Conservation (phyloP, 1,284 basidiomycete species). For the Irpex sp. region DNA sequence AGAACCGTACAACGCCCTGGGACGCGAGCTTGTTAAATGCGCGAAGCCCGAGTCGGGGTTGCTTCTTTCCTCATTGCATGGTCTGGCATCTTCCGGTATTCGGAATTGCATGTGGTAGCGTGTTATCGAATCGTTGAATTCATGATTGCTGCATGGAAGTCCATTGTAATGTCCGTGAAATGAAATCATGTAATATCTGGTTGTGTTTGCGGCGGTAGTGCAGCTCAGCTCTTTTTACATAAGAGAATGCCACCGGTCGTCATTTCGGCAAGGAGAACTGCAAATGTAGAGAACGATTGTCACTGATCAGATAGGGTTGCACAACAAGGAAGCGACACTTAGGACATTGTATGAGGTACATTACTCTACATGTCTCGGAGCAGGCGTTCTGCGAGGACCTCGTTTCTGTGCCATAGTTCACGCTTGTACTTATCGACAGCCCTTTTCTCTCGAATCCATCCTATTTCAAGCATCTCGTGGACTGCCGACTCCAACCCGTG, state of each 20-base stretch:
- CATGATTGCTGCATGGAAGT: not conserved
- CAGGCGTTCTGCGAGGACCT: slow-evolving; percentile 17
- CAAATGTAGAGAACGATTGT: not conserved
- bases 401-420: slow-evolving; percentile 18
- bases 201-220: not conserved
- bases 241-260: not conserved
- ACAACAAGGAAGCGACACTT: not conserved
- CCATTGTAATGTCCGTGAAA: not conserved
- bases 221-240: not conserved
- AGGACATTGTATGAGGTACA: not conserved
- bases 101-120: not conserved
- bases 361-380: slow-evolving; percentile 14
- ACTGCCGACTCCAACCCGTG: slow-evolving; percentile 12
- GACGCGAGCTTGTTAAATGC: not conserved
- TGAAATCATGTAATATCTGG: not conserved
- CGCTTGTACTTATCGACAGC: slow-evolving; percentile 18
- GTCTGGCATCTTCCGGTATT: not conserved
- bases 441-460: slow-evolving; percentile 15
- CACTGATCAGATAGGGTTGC: not conserved
- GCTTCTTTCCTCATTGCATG: not conserved
- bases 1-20: not conserved
- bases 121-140: not conserved
- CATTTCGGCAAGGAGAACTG: not conserved
- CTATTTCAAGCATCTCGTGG: slow-evolving; percentile 16
- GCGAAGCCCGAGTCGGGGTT: not conserved